Evolutionary conservation across 305 asterid species (phyloP).

Genomic region (Fraxinus dipetala): DNA sequence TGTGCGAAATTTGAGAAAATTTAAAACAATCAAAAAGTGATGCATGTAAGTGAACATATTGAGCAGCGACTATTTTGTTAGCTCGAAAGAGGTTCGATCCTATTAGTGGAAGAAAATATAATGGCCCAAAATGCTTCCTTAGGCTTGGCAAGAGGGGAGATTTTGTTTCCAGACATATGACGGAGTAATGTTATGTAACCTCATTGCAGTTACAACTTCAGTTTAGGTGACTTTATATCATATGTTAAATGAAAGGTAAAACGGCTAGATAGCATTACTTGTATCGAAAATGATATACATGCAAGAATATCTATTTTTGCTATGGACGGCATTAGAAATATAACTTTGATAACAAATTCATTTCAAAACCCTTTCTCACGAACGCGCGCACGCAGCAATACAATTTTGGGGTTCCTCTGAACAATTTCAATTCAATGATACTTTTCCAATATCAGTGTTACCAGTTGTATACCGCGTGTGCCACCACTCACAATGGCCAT

Average conservation of each 20-base stretch:
- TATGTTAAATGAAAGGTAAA: too few species aligned
- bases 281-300: too few species aligned
- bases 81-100: background rate
- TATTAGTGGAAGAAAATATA: background rate
- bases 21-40: background rate
- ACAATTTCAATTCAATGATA: background rate
- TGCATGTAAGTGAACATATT: background rate
- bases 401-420: too few species aligned
- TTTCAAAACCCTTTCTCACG: background rate
- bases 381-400: too few species aligned
- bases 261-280: too few species aligned
- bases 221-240: too few species aligned
- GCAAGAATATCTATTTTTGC: too few species aligned
- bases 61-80: background rate
- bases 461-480: background rate
- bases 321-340: too few species aligned
- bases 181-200: too few species aligned
- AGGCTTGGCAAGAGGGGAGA: background rate
- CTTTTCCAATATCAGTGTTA: background rate
- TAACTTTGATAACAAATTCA: background rate
- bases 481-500: conserved; percentile 25
- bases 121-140: background rate
- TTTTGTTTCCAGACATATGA: too few species aligned
- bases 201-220: too few species aligned
- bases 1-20: background rate